Evolutionary conservation across 352 stramenopile species (phyloP).

Genomic region (Lagenidium sp.): DNA sequence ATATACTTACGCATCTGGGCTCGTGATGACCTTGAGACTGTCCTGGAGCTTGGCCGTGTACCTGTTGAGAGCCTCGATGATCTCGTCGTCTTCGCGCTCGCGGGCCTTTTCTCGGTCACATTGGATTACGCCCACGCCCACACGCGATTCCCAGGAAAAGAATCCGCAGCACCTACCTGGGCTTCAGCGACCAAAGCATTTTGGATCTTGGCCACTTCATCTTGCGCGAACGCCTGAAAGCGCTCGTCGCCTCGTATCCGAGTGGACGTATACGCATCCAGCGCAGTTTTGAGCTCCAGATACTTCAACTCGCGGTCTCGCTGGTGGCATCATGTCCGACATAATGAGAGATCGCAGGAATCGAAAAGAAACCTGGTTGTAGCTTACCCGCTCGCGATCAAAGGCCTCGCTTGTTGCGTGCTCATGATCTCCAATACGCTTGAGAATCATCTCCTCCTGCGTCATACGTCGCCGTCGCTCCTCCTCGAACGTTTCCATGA

Average conservation of each 20-base stretch:
- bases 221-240: conserved; percentile 62
- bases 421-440: conserved; percentile 87
- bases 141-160: not conserved
- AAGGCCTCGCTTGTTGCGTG: conserved; percentile 66
- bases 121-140: not conserved
- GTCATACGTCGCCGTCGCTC: conserved; percentile 75
- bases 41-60: conserved; percentile 92
- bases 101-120: conserved; percentile 41
- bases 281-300: conserved; percentile 50
- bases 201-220: conserved; percentile 72
- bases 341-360: not conserved
- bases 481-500: conserved; percentile 86
- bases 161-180: conserved; percentile 25
- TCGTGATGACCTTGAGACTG: conserved; percentile 90
- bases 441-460: conserved; percentile 86
- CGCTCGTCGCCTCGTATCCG: conserved; percentile 63
- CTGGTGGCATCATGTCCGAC: conserved; percentile 2
- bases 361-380: not conserved
- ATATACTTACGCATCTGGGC: conserved; percentile 56
- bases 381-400: conserved; percentile 42
- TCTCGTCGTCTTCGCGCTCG: conserved; percentile 89
- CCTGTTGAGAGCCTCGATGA: conserved; percentile 89
- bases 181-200: conserved; percentile 64
- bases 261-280: conserved; percentile 65
- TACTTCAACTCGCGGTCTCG: conserved; percentile 61